These are phyloP conservation scores for Gossypium lobatum DNA, from an alignment of 441 rosid species.

Conservation along the genomic window DNA sequence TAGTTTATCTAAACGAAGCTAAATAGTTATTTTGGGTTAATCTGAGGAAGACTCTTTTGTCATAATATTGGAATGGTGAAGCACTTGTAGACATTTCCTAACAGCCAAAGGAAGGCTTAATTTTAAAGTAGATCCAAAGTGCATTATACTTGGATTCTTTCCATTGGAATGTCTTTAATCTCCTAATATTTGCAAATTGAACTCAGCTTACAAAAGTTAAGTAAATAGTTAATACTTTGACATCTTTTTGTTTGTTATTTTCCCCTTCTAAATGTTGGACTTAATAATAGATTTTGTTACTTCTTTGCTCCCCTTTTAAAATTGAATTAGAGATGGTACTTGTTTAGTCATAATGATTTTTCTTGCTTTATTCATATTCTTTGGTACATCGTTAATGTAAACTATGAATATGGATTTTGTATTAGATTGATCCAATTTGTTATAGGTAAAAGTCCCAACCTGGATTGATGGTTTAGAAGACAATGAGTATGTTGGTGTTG, in stretches of 20 bases:
- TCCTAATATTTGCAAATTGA: background rate
- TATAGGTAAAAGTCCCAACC: slow-evolving; percentile 49
- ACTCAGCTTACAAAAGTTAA: background rate
- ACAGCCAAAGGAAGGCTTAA: background rate
- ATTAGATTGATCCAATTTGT: background rate
- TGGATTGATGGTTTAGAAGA: slow-evolving; percentile 33
- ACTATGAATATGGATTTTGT: background rate
- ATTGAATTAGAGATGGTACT: background rate
- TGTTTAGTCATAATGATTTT: background rate
- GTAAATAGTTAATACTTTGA: background rate
- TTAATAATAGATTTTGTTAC: background rate
- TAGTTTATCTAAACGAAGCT: background rate
- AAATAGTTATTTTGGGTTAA: slow-evolving; percentile 4
- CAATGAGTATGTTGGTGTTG: slow-evolving; percentile 50
- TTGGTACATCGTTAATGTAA: background rate
- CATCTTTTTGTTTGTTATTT: background rate
- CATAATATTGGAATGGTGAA: background rate
- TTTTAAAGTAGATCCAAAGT: background rate
- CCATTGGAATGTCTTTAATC: background rate
- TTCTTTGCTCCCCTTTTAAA: background rate
- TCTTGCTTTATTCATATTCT: background rate
- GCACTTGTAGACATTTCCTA: background rate
- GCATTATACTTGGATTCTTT: background rate
- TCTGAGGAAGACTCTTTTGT: slow-evolving; percentile 1
- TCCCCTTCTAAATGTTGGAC: background rate